Conservation (phyloP, 2,329 filamentous ascomycete genomes). For the Sporothrix luriei region DNA sequence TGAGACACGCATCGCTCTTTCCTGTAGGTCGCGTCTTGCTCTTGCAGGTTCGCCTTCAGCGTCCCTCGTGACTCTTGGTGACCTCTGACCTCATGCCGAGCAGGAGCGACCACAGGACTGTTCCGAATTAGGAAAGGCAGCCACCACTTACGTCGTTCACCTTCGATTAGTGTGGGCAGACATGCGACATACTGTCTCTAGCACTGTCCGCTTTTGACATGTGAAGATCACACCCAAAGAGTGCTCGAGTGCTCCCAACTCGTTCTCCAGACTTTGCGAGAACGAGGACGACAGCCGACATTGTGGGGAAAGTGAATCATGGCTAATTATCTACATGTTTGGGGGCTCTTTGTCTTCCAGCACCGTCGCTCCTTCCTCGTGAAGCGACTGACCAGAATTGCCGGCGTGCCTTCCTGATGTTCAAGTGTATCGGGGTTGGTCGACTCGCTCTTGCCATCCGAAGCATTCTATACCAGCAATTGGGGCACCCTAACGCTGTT, state of each 20-base stretch:
- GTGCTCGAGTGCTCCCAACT: too few relatives aligned
- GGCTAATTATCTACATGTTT: neutral
- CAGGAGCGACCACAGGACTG: constrained; percentile 1
- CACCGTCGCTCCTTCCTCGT: neutral
- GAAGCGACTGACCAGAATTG: neutral
- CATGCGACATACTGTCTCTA: neutral
- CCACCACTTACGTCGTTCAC: neutral
- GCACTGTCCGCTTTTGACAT: constrained; percentile 27
- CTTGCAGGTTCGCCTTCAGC: neutral
- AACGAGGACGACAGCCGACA: constrained; percentile 4
- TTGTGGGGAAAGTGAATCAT: constrained; percentile 13
- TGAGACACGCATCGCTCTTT: constrained; percentile 3
- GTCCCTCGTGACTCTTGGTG: constrained; percentile 1
- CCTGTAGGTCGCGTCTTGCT: neutral
- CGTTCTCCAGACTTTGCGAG: constrained; percentile 15
- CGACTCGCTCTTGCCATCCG: neutral
- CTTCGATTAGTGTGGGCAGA: neutral
- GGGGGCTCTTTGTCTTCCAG: neutral
- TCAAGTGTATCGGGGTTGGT: too few relatives aligned
- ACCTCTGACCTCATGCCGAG: constrained; percentile 26
- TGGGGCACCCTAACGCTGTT: neutral
- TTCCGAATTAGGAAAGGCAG: constrained; percentile 21
- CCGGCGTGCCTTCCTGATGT: neutral
- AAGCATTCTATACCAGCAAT: neutral
- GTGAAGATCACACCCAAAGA: constrained; percentile 17